Evolutionary conservation across 2,329 filamentous ascomycete genomes (phyloP).

Genomic region (Fonsecaea multimorphosa): DNA sequence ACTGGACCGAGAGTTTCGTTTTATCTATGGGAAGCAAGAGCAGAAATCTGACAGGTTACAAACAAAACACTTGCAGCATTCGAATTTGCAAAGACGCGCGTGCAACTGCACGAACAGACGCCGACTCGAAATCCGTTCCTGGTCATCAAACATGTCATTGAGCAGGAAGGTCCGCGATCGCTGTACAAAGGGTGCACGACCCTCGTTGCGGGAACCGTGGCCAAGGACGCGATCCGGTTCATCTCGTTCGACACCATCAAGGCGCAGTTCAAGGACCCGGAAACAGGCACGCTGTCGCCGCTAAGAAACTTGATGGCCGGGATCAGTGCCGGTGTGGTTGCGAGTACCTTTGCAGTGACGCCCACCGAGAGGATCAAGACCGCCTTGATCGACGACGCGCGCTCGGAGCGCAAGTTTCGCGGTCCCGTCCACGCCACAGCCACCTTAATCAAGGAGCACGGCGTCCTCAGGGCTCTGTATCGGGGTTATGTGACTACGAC

Average conservation of each 20-base stretch:
- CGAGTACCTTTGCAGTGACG: constrained; percentile 69
- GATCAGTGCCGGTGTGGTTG: constrained; percentile 67
- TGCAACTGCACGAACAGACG: constrained; percentile 58
- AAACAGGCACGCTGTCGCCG: constrained; percentile 63
- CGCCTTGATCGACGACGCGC: constrained; percentile 68
- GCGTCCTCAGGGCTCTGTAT: constrained; percentile 60
- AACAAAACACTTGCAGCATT: constrained; percentile 52
- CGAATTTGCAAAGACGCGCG: constrained; percentile 71
- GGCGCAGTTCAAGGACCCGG: constrained; percentile 56
- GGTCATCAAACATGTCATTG: constrained; percentile 62
- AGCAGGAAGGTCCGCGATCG: constrained; percentile 62
- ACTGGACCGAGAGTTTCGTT: no score
- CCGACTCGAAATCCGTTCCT: constrained; percentile 63
- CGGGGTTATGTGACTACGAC: constrained; percentile 66
- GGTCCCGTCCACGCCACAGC: constrained; percentile 59
- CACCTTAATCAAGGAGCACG: constrained; percentile 59
- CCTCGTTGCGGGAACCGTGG: constrained; percentile 65
- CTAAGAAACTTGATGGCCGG: constrained; percentile 66
- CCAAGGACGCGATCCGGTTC: constrained; percentile 71
- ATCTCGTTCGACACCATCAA: constrained; percentile 71
- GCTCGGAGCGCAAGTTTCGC: constrained; percentile 54
- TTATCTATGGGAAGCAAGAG: not conserved
- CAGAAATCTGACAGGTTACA: not conserved
- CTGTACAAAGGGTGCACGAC: constrained; percentile 69
- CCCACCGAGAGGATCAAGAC: constrained; percentile 73